Conservation (phyloP, 768 basidiomycete species). For the Gloeostereum incarnatum region DNA sequence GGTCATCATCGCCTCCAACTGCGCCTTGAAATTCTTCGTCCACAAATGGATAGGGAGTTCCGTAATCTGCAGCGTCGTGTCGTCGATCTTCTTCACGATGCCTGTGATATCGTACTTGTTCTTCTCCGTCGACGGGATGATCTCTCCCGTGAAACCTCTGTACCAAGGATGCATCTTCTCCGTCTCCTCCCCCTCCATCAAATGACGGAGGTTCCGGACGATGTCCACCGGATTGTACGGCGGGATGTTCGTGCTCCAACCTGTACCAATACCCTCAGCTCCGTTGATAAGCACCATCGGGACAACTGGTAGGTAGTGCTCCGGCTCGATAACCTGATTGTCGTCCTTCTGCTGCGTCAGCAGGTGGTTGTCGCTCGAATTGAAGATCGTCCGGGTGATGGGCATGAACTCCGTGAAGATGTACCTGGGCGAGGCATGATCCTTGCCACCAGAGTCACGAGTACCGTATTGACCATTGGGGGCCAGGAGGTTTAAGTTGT, state of each 20-base stretch:
- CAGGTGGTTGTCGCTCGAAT: constrained; percentile 80
- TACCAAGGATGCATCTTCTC: constrained; percentile 94
- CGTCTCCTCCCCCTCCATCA: constrained; percentile 81
- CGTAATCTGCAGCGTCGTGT: constrained; percentile 89
- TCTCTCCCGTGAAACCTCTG: constrained; percentile 87
- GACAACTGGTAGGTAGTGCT: constrained; percentile 86
- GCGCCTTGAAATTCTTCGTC: constrained; percentile 90
- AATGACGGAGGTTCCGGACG: constrained; percentile 74
- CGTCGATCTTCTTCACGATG: constrained; percentile 63
- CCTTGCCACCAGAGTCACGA: constrained; percentile 88
- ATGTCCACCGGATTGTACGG: constrained; percentile 91
- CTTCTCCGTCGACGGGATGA: constrained; percentile 71
- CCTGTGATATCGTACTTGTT: constrained; percentile 84
- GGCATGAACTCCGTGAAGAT: constrained; percentile 78
- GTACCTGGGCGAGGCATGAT: constrained; percentile 94
- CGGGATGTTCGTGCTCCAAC: constrained; percentile 93
- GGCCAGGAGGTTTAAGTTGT: constrained; percentile 82
- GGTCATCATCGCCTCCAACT: constrained; percentile 76
- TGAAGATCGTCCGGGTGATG: constrained; percentile 70
- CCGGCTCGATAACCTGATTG: constrained; percentile 79
- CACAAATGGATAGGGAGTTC: constrained; percentile 94
- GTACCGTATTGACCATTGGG: constrained; percentile 97
- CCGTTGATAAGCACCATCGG: constrained; percentile 91
- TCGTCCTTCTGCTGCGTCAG: constrained; percentile 83
- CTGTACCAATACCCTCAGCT: constrained; percentile 96